A percentile compares a stretch with the other conserved stretches of the same genome.
Conservation (phyloP, 177 flowering plant genomes). For the Telopea speciosissima region DNA sequence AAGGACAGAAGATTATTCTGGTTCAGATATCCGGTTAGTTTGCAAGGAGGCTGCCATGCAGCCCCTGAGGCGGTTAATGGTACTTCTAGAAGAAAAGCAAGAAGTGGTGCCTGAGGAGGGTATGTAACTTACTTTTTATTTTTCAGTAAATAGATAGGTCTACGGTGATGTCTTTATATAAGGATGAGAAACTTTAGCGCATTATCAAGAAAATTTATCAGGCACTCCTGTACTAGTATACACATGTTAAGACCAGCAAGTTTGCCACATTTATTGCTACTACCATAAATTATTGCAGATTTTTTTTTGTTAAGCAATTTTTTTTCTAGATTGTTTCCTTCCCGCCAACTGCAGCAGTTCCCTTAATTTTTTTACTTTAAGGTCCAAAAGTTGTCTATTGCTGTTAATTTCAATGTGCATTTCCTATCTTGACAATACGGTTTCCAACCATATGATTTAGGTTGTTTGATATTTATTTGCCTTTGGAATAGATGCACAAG, state of each 20-base stretch:
- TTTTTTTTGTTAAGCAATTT: background rate
- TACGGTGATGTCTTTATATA: background rate
- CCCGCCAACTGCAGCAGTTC: background rate
- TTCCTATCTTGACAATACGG: too few species aligned
- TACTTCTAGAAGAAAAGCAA: slow-evolving; percentile 48
- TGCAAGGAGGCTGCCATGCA: slow-evolving; percentile 99
- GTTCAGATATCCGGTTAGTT: slow-evolving; percentile 88
- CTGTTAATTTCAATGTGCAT: background rate
- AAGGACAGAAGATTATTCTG: slow-evolving; percentile 82
- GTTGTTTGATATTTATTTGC: too few species aligned
- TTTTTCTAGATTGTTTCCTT: background rate
- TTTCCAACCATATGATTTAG: too few species aligned
- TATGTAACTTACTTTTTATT: slow-evolving; percentile 23
- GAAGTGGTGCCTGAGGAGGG: slow-evolving; percentile 82
- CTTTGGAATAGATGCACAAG: background rate
- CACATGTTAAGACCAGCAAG: too few species aligned
- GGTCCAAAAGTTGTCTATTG: background rate
- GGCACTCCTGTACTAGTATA: too few species aligned
- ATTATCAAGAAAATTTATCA: background rate
- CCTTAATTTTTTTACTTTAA: too few species aligned
- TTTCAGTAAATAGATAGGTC: background rate
- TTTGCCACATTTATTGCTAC: too few species aligned
- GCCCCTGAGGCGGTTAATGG: slow-evolving; percentile 83
- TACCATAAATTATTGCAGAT: background rate
- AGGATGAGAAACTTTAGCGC: background rate